Conservation (phyloP, 352 stramenopile genomes). For the Globisporangium emineosum region DNA sequence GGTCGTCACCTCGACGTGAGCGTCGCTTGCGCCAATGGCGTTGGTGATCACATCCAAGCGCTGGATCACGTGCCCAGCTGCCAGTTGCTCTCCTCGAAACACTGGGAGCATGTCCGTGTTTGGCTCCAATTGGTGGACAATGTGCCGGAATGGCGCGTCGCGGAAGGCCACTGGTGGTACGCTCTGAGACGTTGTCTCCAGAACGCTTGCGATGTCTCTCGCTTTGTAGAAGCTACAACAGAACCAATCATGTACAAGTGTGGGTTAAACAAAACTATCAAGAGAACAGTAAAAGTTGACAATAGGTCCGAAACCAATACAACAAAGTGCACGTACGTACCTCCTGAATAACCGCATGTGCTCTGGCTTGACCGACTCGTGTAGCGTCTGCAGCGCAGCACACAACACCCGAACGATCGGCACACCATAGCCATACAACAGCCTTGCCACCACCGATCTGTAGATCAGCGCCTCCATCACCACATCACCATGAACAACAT, state of each 20-base stretch:
- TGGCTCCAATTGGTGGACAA: constrained; percentile 1
- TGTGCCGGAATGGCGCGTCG: constrained; percentile 8
- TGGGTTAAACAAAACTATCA: not conserved
- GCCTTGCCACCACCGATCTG: constrained; percentile 38
- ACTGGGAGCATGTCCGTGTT: not conserved
- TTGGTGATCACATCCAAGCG: constrained; percentile 11
- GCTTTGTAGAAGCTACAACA: not conserved
- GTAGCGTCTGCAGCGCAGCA: constrained; percentile 19
- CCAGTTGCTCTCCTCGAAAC: constrained; percentile 3
- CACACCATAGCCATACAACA: constrained; percentile 31
- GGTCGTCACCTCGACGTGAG: constrained; percentile 7
- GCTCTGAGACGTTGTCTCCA: not conserved
- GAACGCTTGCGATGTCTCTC: not conserved
- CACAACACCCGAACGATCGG: constrained; percentile 26
- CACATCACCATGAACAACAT: constrained; percentile 7
- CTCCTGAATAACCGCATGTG: constrained; percentile 49
- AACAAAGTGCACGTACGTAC: constrained; percentile 15
- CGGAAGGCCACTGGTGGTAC: not conserved
- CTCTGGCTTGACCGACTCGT: constrained; percentile 22
- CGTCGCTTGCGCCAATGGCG: constrained; percentile 16
- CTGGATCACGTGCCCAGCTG: not conserved
- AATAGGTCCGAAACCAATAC: not conserved
- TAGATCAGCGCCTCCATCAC: constrained; percentile 44
- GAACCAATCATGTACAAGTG: not conserved
- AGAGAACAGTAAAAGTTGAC: not conserved